These are phyloP conservation scores for Spergularia bocconei DNA, from an alignment of 148 eudicot species.

Conservation along the genomic window DNA sequence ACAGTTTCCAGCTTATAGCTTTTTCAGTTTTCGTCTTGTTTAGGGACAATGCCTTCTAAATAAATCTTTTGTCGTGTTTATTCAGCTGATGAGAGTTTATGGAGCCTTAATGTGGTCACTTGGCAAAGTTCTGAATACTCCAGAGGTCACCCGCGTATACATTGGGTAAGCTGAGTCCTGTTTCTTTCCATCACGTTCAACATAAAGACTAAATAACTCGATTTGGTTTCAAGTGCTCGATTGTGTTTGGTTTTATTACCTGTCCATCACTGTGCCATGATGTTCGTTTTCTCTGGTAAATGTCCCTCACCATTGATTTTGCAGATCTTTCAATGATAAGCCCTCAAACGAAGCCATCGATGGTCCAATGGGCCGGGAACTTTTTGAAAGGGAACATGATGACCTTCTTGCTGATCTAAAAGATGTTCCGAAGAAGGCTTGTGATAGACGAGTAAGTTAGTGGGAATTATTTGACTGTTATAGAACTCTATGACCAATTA, in stretches of 20 bases:
- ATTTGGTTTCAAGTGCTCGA: neutral
- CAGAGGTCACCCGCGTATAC: conserved; percentile 84
- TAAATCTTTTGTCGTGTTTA: neutral
- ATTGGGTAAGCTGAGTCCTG: conserved; percentile 51
- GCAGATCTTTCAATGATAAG: conserved; percentile 79
- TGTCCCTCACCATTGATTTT: conserved; percentile 8
- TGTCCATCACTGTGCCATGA: neutral
- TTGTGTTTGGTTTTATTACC: neutral
- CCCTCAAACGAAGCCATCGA: conserved; percentile 50
- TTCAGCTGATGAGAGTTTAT: conserved; percentile 79
- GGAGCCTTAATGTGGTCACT: conserved; percentile 97
- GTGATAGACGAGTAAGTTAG: conserved; percentile 70
- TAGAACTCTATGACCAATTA: neutral
- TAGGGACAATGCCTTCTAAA: neutral
- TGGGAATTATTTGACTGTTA: neutral
- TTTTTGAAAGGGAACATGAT: conserved; percentile 82
- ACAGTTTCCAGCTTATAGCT: neutral
- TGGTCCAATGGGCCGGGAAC: conserved; percentile 69
- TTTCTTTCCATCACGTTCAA: neutral
- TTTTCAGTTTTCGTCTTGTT: neutral
- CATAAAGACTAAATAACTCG: neutral
- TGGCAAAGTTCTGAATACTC: conserved; percentile 78
- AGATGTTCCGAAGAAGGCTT: conserved; percentile 86
- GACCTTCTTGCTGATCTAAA: conserved; percentile 77
- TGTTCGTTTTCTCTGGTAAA: neutral